phyloP scores from a whole-genome alignment of 208 protist species.

The Leishmania aethiopica region DNA sequence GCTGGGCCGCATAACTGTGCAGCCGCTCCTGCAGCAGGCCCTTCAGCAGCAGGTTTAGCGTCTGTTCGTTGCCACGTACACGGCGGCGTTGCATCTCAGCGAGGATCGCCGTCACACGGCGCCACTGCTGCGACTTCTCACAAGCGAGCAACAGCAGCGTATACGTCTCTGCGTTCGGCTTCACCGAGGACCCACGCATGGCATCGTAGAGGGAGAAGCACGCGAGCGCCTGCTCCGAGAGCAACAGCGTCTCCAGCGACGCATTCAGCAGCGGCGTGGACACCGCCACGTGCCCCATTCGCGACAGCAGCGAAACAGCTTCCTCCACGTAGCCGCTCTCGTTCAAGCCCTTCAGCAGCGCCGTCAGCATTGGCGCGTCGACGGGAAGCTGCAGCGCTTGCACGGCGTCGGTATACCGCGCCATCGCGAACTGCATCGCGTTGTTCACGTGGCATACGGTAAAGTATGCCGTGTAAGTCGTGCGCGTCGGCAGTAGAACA shows the following conservation, averaged over 20 bases:
- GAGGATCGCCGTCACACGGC: constrained; percentile 53
- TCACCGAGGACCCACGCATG: constrained; percentile 22
- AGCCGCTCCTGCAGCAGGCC: constrained; percentile 74
- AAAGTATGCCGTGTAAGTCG: constrained; percentile 85
- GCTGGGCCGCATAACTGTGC: constrained; percentile 63
- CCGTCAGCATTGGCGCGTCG: constrained; percentile 75
- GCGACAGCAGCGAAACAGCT: constrained; percentile 69
- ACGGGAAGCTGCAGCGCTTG: constrained; percentile 60
- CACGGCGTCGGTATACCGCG: constrained; percentile 69
- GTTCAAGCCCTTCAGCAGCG: constrained; percentile 76
- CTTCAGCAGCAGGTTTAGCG: constrained; percentile 86
- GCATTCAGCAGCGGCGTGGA: constrained; percentile 80
- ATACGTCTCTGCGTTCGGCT: constrained; percentile 75
- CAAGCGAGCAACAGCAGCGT: constrained; percentile 80
- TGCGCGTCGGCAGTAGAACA: constrained; percentile 79
- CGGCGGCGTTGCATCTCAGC: constrained; percentile 79
- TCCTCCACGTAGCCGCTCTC: constrained; percentile 82
- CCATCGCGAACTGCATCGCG: constrained; percentile 75
- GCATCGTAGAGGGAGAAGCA: constrained; percentile 78
- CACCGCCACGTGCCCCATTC: constrained; percentile 68
- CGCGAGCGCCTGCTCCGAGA: constrained; percentile 67
- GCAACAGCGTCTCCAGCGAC: constrained; percentile 76
- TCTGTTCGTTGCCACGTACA: constrained; percentile 70
- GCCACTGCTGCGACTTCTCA: constrained; percentile 78
- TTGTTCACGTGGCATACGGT: constrained; percentile 72